Percentiles rank a stretch among this genome's conserved stretches.
Conservation (phyloP, 2,329 filamentous ascomycete species). For the Aspergillus hortae region DNA sequence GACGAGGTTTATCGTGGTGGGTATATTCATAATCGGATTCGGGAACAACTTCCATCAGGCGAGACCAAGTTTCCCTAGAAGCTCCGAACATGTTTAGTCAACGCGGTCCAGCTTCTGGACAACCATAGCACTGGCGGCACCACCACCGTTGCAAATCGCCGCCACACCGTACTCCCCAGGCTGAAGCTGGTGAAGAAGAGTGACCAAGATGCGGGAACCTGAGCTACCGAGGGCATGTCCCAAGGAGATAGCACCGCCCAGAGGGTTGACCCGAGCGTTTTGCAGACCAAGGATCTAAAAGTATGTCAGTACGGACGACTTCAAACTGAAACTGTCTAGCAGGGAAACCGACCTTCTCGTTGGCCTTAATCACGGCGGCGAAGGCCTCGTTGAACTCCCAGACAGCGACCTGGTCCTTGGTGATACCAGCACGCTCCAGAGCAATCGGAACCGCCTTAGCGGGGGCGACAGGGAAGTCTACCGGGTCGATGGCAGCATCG, state of each 20-base stretch:
- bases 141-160: slow-evolving; percentile 95
- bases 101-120: slow-evolving; percentile 71
- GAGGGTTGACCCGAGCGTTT: slow-evolving; percentile 75
- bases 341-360: slow-evolving; percentile 67
- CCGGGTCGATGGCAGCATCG: slow-evolving; percentile 83
- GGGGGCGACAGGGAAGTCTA: slow-evolving; percentile 93
- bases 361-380: slow-evolving; percentile 90
- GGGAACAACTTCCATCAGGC: background rate
- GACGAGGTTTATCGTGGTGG: background rate
- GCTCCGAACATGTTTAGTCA: slow-evolving; percentile 23
- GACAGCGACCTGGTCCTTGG: slow-evolving; percentile 82
- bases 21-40: slow-evolving; percentile 1
- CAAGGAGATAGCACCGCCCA: slow-evolving; percentile 87
- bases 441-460: slow-evolving; percentile 89
- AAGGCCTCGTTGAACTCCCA: slow-evolving; percentile 99
- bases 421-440: slow-evolving; percentile 82
- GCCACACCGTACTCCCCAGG: slow-evolving; percentile 91
- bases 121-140: slow-evolving; percentile 85
- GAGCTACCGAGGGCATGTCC: slow-evolving; percentile 93
- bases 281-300: slow-evolving; percentile 72
- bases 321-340: background rate
- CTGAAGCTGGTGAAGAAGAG: slow-evolving; percentile 85
- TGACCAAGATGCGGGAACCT: slow-evolving; percentile 84
- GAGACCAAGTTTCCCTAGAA: no score
- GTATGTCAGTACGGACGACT: slow-evolving; percentile 8